Conservation (phyloP, 2,329 filamentous ascomycete species). For the Trichoderma koningii region DNA sequence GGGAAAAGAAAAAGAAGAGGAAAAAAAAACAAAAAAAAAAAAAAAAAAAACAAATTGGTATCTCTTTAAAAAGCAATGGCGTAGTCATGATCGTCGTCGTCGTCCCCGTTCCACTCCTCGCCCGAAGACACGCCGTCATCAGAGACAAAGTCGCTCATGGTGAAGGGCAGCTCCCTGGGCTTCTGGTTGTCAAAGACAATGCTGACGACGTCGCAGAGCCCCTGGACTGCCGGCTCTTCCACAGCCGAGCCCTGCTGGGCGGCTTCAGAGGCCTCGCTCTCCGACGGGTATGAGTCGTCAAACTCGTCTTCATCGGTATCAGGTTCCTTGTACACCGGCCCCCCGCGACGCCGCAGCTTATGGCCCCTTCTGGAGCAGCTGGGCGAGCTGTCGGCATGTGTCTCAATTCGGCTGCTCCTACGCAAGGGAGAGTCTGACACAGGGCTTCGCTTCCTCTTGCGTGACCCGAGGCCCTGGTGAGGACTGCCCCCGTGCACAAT, state of each 20-base stretch:
- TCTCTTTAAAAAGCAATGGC: conserved; percentile 33
- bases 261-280: conserved; percentile 22
- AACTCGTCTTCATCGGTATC: conserved; percentile 50
- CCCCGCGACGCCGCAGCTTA: conserved; percentile 29
- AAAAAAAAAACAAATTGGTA: not conserved
- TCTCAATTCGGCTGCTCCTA: conserved; percentile 43
- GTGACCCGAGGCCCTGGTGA: conserved; percentile 17
- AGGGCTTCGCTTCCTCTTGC: conserved; percentile 30
- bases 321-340: conserved; percentile 47
- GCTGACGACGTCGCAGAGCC: conserved; percentile 69
- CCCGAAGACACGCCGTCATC: conserved; percentile 56
- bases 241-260: not conserved
- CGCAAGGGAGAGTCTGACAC: conserved; percentile 37
- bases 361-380: conserved; percentile 28
- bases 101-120: conserved; percentile 61
- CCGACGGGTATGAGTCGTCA: conserved; percentile 32
- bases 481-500: conserved; percentile 31
- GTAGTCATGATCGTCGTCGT: conserved; percentile 49
- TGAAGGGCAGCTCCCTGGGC: conserved; percentile 66
- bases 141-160: conserved; percentile 69
- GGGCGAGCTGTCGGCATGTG: conserved; percentile 30
- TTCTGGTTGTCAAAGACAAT: conserved; percentile 77
- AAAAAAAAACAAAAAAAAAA: not conserved
- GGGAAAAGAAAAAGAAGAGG: not conserved
- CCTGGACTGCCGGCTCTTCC: conserved; percentile 55